Conservation (phyloP, 2,329 filamentous ascomycete genomes). For the Fusarium humuli region DNA sequence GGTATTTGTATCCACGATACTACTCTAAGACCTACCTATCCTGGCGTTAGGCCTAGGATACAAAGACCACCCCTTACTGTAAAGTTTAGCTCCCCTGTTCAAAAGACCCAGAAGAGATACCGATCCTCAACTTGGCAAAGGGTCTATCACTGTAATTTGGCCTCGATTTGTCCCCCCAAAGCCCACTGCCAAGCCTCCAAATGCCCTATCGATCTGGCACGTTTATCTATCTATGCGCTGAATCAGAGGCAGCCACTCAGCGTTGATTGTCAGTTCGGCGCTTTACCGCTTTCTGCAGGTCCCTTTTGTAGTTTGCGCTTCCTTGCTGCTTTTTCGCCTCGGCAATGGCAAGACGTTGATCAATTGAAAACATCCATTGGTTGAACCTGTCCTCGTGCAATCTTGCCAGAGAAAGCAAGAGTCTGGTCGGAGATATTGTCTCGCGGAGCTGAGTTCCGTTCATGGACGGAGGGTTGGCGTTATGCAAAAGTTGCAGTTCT, state of each 20-base stretch:
- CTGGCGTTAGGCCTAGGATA: slow-evolving; percentile 1
- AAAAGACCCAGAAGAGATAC: slow-evolving; percentile 35
- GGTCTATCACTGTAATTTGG: slow-evolving; percentile 19
- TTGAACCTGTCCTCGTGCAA: slow-evolving; percentile 18
- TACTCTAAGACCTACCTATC: slow-evolving; percentile 11
- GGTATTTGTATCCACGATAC: slow-evolving; percentile 37
- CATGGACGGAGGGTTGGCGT: background rate
- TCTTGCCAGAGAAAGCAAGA: slow-evolving; percentile 30
- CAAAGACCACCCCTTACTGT: background rate
- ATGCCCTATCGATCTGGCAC: slow-evolving; percentile 47
- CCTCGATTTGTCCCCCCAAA: background rate
- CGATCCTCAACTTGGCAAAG: slow-evolving; percentile 26
- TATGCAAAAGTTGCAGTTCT: background rate
- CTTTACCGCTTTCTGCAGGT: slow-evolving; percentile 47
- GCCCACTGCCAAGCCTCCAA: slow-evolving; percentile 26
- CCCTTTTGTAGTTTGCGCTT: slow-evolving; percentile 26
- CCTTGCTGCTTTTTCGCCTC: slow-evolving; percentile 29
- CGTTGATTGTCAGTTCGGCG: slow-evolving; percentile 5
- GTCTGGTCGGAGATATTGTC: slow-evolving; percentile 13
- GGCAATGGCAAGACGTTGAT: slow-evolving; percentile 21
- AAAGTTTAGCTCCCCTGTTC: slow-evolving; percentile 4
- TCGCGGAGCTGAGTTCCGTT: slow-evolving; percentile 14
- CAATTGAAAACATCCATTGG: slow-evolving; percentile 22
- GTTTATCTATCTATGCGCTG: slow-evolving; percentile 45
- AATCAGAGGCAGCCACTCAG: slow-evolving; percentile 36